Evolutionary conservation across 768 basidiomycete genomes (phyloP).

Genomic region (Holtermanniella nyarrowii): DNA sequence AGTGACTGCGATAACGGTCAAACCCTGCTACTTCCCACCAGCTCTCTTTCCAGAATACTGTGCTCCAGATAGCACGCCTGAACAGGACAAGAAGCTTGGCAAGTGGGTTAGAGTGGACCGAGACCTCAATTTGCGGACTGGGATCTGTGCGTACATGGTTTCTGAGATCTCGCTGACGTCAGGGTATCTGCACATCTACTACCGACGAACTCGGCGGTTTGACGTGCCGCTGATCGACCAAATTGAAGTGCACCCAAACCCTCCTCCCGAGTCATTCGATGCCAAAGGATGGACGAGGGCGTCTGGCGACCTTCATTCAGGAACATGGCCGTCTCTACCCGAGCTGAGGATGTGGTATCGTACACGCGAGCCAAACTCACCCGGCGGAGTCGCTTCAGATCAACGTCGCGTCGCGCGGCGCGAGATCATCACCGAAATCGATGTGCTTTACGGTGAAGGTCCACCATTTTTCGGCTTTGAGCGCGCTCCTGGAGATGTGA

Average conservation of each 20-base stretch:
- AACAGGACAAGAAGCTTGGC: slow-evolving; percentile 55
- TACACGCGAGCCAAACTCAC: slow-evolving; percentile 44
- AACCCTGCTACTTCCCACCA: slow-evolving; percentile 56
- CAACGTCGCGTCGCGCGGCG: not conserved
- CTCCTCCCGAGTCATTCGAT: slow-evolving; percentile 47
- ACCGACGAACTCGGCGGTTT: slow-evolving; percentile 71
- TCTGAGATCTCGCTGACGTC: slow-evolving; percentile 3
- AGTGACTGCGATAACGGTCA: slow-evolving; percentile 71
- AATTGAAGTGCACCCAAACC: slow-evolving; percentile 54
- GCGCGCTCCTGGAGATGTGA: slow-evolving; percentile 46
- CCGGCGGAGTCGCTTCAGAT: not conserved
- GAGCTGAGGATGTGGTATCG: slow-evolving; percentile 72
- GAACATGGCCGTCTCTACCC: slow-evolving; percentile 47
- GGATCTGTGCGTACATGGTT: slow-evolving; percentile 46
- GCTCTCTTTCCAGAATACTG: slow-evolving; percentile 52
- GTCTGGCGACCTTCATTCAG: slow-evolving; percentile 54
- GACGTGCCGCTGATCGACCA: slow-evolving; percentile 71
- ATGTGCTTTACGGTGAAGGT: slow-evolving; percentile 76
- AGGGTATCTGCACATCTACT: slow-evolving; percentile 57
- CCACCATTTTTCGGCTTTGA: slow-evolving; percentile 80
- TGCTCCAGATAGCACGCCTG: slow-evolving; percentile 55
- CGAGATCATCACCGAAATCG: slow-evolving; percentile 78
- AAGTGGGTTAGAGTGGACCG: slow-evolving; percentile 83
- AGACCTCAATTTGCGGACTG: slow-evolving; percentile 61
- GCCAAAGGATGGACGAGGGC: slow-evolving; percentile 58